phyloP scores from a whole-genome alignment of 2,329 filamentous ascomycete species.

The Penicillium concentricum region DNA sequence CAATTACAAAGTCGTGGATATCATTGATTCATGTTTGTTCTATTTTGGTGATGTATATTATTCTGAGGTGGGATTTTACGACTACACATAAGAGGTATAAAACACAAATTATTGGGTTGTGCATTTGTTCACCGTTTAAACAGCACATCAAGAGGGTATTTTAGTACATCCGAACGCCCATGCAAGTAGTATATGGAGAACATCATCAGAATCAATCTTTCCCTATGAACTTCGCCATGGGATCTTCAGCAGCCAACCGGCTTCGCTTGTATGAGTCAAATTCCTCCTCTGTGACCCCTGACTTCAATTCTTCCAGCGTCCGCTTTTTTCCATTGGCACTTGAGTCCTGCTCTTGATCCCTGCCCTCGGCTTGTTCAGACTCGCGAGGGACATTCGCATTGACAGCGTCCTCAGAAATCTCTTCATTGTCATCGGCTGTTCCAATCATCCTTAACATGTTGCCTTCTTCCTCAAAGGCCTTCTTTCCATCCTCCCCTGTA shows the following conservation, averaged over 20 bases:
- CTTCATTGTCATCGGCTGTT: slow-evolving; percentile 16
- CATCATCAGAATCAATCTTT: slow-evolving; percentile 52
- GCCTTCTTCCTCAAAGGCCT: slow-evolving; percentile 75
- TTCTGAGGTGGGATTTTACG: not conserved
- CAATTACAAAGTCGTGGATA: not conserved
- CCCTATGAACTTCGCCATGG: slow-evolving; percentile 79
- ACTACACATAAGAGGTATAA: not conserved
- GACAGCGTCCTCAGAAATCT: slow-evolving; percentile 4
- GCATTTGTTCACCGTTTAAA: not conserved
- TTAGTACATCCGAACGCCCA: slow-evolving; percentile 21
- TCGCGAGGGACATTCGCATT: slow-evolving; percentile 23
- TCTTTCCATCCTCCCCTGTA: slow-evolving; percentile 83
- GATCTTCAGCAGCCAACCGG: slow-evolving; percentile 71
- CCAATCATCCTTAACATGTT: slow-evolving; percentile 52
- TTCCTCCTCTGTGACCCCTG: slow-evolving; percentile 76
- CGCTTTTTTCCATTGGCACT: slow-evolving; percentile 61
- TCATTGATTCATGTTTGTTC: not conserved
- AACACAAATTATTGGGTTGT: not conserved
- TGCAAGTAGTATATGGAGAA: slow-evolving; percentile 7
- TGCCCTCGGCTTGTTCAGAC: slow-evolving; percentile 29
- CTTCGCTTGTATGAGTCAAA: slow-evolving; percentile 82
- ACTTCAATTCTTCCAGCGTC: slow-evolving; percentile 74
- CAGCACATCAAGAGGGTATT: slow-evolving; percentile 21
- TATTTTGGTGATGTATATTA: not conserved
- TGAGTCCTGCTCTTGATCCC: slow-evolving; percentile 32